Percentiles rank a stretch among this genome's conserved stretches.
Evolutionary conservation across 352 stramenopile species (phyloP).

Genomic region (Phytophthora gonapodyides): DNA sequence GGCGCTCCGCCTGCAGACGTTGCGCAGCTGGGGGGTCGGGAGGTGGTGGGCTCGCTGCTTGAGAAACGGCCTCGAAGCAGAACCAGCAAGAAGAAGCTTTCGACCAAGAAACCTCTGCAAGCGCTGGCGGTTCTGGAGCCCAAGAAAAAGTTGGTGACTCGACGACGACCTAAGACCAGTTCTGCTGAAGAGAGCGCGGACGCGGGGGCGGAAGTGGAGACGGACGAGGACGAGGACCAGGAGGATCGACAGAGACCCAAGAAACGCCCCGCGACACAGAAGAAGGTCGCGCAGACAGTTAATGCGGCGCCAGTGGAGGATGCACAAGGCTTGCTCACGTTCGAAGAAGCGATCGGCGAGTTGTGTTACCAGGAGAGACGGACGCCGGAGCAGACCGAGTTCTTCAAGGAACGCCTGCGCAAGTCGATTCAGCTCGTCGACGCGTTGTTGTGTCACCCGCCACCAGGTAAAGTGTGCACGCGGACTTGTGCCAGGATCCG

Average conservation of each 20-base stretch:
- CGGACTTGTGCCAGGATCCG: slow-evolving; percentile 60
- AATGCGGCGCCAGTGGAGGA: slow-evolving; percentile 44
- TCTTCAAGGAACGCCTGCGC: slow-evolving; percentile 70
- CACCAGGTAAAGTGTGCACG: slow-evolving; percentile 49
- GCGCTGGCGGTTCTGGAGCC: slow-evolving; percentile 7
- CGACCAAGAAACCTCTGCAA: slow-evolving; percentile 28
- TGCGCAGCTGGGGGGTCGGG: slow-evolving; percentile 15
- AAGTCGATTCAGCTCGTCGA: slow-evolving; percentile 76
- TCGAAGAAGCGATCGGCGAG: slow-evolving; percentile 66
- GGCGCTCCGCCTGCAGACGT: slow-evolving; percentile 15
- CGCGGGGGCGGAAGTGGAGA: slow-evolving; percentile 29
- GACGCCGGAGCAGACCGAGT: slow-evolving; percentile 50
- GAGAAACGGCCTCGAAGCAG: slow-evolving; percentile 26
- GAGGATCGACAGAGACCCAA: slow-evolving; percentile 25
- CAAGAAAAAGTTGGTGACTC: slow-evolving; percentile 31
- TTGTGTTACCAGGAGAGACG: slow-evolving; percentile 66
- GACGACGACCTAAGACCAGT: slow-evolving; percentile 6
- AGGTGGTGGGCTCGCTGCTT: slow-evolving; percentile 15
- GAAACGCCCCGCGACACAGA: neutral
- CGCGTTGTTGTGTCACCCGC: slow-evolving; percentile 63
- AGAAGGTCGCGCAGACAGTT: slow-evolving; percentile 5
- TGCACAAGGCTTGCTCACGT: slow-evolving; percentile 48
- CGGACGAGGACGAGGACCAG: slow-evolving; percentile 29
- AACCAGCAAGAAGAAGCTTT: slow-evolving; percentile 35
- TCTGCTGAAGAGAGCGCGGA: slow-evolving; percentile 34